Conservation (phyloP, 1,284 basidiomycete genomes). For the Trichosporon faecale region DNA sequence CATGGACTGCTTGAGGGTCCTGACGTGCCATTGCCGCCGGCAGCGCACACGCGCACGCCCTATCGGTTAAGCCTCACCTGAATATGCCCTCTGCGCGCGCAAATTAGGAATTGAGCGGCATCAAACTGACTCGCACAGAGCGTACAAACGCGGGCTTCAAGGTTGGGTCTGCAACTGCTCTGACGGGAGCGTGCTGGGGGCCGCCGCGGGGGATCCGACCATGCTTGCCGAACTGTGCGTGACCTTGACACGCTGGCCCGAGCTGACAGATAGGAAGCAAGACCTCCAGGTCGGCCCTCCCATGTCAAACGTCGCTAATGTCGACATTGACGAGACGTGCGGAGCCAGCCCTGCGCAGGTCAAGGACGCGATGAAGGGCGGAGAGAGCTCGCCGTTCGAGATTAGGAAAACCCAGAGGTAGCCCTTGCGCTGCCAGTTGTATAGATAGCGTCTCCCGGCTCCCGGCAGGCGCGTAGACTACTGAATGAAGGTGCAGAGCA, state of each 20-base stretch:
- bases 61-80: background rate
- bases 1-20: background rate
- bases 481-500: background rate
- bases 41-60: background rate
- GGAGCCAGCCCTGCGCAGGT: slow-evolving; percentile 33
- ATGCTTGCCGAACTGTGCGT: slow-evolving; percentile 45
- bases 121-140: slow-evolving; percentile 29
- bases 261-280: slow-evolving; percentile 27
- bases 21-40: background rate
- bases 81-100: slow-evolving; percentile 5
- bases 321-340: slow-evolving; percentile 34
- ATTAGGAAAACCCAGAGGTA: background rate
- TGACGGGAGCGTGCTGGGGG: slow-evolving; percentile 47
- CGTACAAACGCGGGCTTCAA: slow-evolving; percentile 35
- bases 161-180: slow-evolving; percentile 49
- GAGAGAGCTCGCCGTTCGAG: slow-evolving; percentile 10
- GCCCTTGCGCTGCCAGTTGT: background rate
- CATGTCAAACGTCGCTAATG: slow-evolving; percentile 34
- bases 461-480: background rate
- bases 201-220: slow-evolving; percentile 37
- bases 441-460: background rate
- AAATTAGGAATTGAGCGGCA: background rate
- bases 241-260: background rate
- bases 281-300: slow-evolving; percentile 40
- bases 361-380: slow-evolving; percentile 22